Evolutionary conservation across 495 filamentous ascomycete genomes (phyloP), one percentile per base, ranked within the genome.

Genomic region (Aspergillus heteromorphus): DNA sequence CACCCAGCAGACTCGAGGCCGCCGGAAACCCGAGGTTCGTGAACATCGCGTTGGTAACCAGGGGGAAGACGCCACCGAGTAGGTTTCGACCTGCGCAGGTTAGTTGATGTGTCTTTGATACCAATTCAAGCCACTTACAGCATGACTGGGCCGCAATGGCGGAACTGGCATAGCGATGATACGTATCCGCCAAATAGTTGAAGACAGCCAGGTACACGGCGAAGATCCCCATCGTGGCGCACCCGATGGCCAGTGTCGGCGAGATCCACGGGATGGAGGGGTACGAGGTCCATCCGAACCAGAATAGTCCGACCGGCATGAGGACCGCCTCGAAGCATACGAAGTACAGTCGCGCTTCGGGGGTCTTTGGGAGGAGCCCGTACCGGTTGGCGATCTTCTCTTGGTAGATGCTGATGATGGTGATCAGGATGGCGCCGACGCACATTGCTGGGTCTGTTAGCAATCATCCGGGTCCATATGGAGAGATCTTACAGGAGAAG

Each of bases 101-200:
- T 34, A 34, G 30, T 13, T 10, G 10, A 10, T 10, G 6, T 10
- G 10, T 30, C 29, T 10, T 6, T 30, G 5, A 30, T 30, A 30
- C 29, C 5, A 30, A 6, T 10, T 10, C 29, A 30, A 19, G 5
- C 6, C 6, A 62, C 73, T 23, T 60, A 77, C 82, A 85, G 61
- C 89, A 92, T 5, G 81, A 86, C 70, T 97, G 92, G 10, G 91
- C 91, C 1, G 92, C 92, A 42, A 97, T 74, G 2, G 92, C 92
- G 8, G 87, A 93, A 50, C 84, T 89, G 1, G 92, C 89, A 60
- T 89, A 95, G 0, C 80, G 75, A 64, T 90, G 86, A 66, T 96
- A 97, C 1, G 82, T 87, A 67, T 96, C 92, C n/a, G 91, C 91
- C 13, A 96, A 79, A 59, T 96, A 96, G 61, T 96, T 97, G 73